These are phyloP conservation scores for Purpureocillium lavendulum DNA, from an alignment of 2,329 filamentous ascomycete species.

Conservation along the genomic window DNA sequence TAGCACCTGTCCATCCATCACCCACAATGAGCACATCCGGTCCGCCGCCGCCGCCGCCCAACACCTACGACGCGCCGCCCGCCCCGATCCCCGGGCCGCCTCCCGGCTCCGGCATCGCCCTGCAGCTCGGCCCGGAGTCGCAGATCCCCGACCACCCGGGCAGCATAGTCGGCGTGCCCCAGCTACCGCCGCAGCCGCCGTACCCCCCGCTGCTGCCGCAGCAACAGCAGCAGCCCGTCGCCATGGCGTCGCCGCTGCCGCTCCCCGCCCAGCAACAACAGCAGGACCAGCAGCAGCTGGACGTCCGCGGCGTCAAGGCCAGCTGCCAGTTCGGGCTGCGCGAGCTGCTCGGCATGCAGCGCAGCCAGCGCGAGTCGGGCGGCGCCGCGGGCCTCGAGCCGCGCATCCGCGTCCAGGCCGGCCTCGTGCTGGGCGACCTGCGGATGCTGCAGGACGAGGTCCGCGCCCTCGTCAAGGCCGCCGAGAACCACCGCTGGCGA, in stretches of 20 bases:
- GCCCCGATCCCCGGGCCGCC: constrained; percentile 9
- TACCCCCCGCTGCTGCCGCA: constrained; percentile 5
- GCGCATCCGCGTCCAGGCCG: constrained; percentile 33
- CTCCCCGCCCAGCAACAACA: constrained; percentile 11
- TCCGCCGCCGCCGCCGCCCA: no score
- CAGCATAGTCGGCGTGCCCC: constrained; percentile 10
- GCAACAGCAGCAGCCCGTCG: constrained; percentile 12
- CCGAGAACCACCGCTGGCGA: constrained; percentile 42
- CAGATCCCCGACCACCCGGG: constrained; percentile 14
- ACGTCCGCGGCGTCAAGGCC: constrained; percentile 17
- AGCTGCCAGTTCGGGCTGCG: constrained; percentile 26
- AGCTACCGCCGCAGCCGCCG: constrained; percentile 6
- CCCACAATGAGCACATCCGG: no score
- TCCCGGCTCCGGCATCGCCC: constrained; percentile 8
- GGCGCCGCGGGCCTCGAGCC: constrained; percentile 29
- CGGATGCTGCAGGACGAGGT: constrained; percentile 35
- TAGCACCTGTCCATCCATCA: no score
- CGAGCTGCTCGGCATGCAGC: constrained; percentile 25
- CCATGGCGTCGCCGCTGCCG: no score
- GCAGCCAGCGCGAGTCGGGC: constrained; percentile 17
- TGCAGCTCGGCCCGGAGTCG: constrained; percentile 11
- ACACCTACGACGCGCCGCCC: constrained; percentile 1
- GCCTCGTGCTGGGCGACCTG: constrained; percentile 34
- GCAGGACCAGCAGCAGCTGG: constrained; percentile 13
- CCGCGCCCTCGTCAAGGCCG: constrained; percentile 29